Evolutionary conservation across 768 basidiomycete species (phyloP).

Genomic region (Rhodosporidiobolus sp.): DNA sequence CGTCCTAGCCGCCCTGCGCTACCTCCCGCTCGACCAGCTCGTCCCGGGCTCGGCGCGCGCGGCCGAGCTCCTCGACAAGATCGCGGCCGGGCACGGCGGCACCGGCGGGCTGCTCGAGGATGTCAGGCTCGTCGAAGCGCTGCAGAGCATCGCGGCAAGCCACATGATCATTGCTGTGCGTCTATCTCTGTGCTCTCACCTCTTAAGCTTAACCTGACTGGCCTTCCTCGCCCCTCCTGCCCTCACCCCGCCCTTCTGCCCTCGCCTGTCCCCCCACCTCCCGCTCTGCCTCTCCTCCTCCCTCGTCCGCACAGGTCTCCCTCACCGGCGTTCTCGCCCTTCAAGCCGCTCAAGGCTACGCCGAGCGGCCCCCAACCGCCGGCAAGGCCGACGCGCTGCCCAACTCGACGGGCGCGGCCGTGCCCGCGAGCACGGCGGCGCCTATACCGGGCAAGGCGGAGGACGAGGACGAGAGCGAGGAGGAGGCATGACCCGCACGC

Average conservation of each 20-base stretch:
- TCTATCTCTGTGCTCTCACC: not conserved
- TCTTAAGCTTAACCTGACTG: too few relatives aligned
- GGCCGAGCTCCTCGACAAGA: not conserved
- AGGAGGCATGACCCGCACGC: too few relatives aligned
- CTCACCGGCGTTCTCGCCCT: slow-evolving; percentile 37
- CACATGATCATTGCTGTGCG: slow-evolving; percentile 39
- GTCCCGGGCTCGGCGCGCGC: not conserved
- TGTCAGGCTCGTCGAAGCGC: slow-evolving; percentile 27
- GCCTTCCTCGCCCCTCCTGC: too few relatives aligned
- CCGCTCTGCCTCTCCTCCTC: not conserved
- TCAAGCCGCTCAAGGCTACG: slow-evolving; percentile 35
- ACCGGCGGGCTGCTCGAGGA: not conserved
- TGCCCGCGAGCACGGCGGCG: too few relatives aligned
- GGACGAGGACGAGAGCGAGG: too few relatives aligned
- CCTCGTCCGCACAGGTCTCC: slow-evolving; percentile 21
- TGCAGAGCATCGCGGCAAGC: slow-evolving; percentile 27
- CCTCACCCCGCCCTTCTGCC: not conserved
- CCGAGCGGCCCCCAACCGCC: slow-evolving; percentile 17
- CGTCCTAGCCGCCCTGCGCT: slow-evolving; percentile 32
- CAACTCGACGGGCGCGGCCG: too few relatives aligned
- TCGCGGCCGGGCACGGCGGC: not conserved
- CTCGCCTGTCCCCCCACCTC: not conserved
- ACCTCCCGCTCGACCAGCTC: slow-evolving; percentile 26
- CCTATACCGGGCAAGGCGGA: too few relatives aligned
- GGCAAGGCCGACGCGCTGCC: not conserved